Base-by-base conservation (phyloP, 2,329 filamentous ascomycete species). In the Cytospora piceae region DNA sequence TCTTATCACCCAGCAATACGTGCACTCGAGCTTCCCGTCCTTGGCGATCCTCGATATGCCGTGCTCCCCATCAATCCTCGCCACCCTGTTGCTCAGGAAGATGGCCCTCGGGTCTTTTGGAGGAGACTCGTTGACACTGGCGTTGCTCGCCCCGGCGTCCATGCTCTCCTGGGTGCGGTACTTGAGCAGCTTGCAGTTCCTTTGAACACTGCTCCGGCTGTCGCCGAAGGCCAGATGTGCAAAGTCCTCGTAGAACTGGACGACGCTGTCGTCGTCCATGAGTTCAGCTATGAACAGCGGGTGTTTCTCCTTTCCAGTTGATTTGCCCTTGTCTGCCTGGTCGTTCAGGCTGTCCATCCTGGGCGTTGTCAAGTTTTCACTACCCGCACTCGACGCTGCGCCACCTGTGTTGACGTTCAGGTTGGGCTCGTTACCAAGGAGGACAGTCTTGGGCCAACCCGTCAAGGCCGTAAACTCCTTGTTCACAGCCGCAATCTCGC, bases 401-500 rank as follows among this genome's bases (percentile, higher is more conserved):
- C 83, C 81, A 49, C 89, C 91, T 1, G 85, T 86, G 76, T 97
- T 96, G 74, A 93, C 87, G 74, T 98, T 98, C 27, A 92, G 80
- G 73, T 98, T 98, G 2, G 91, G 85, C 73, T 93, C 90, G 72
- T 93, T 92, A 58, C 95, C 95, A 0, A 98, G 83, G 0, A 99
- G 82, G 0, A 98, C 89, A 57, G 95, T 91, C 73, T 93, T 94
- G 61, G 89, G 91, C 95, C 95, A 99, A 6, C 94, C 95, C 0
- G 95, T 97, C 62, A 99, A 81, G 34, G 96, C 91, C n/a, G 90
- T 93, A 71, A 99, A 99, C 76, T 98, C 95, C 77, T 97, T 97
- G 75, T 95, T 96, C 27, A 96, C 93, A 4, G 92, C 92, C 0
- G 93, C 94, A n/a, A 99, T 88, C 76, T 98, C 95, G 59, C 95